These are phyloP conservation scores for Delitschia confertaspora DNA, from an alignment of 495 filamentous ascomycete genomes.

Conservation along the genomic window DNA sequence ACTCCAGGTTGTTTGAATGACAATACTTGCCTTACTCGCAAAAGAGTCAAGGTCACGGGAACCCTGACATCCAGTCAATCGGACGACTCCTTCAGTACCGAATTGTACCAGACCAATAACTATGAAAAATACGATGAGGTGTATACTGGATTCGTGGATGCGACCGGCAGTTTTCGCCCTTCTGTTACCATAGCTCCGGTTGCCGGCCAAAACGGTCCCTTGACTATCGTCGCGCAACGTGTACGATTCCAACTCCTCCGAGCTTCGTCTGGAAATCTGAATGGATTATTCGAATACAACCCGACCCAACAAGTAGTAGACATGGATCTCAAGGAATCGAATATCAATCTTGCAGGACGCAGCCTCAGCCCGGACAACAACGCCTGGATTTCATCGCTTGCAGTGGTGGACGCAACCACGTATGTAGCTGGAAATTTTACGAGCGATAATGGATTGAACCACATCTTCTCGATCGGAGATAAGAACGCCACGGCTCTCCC, in stretches of 20 bases:
- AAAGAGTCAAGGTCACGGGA: slow-evolving; percentile 70
- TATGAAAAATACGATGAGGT: slow-evolving; percentile 92
- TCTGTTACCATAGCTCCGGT: slow-evolving; percentile 68
- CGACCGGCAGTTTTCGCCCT: slow-evolving; percentile 65
- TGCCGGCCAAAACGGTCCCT: slow-evolving; percentile 50
- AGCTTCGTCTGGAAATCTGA: slow-evolving; percentile 59
- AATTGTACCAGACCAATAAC: slow-evolving; percentile 78
- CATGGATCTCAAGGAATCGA: slow-evolving; percentile 59
- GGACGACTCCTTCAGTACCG: slow-evolving; percentile 37
- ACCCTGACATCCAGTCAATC: slow-evolving; percentile 46
- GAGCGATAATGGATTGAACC: slow-evolving; percentile 52
- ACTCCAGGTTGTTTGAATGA: slow-evolving; percentile 86
- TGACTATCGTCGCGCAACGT: slow-evolving; percentile 77
- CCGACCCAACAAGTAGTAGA: slow-evolving; percentile 52
- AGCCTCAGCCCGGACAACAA: slow-evolving; percentile 45
- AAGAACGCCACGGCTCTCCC: slow-evolving; percentile 41
- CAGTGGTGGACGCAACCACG: slow-evolving; percentile 47
- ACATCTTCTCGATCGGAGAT: slow-evolving; percentile 66
- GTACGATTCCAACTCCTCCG: slow-evolving; percentile 67
- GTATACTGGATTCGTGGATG: slow-evolving; percentile 76
- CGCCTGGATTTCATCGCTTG: slow-evolving; percentile 58
- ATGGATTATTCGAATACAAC: slow-evolving; percentile 86
- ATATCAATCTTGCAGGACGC: slow-evolving; percentile 63
- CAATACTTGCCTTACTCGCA: slow-evolving; percentile 62
- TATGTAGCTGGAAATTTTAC: slow-evolving; percentile 86